Evolutionary conservation across 2,329 filamentous ascomycete genomes (phyloP), one percentile per base, ranked within the genome.

Genomic region (Colletotrichum musicola): DNA sequence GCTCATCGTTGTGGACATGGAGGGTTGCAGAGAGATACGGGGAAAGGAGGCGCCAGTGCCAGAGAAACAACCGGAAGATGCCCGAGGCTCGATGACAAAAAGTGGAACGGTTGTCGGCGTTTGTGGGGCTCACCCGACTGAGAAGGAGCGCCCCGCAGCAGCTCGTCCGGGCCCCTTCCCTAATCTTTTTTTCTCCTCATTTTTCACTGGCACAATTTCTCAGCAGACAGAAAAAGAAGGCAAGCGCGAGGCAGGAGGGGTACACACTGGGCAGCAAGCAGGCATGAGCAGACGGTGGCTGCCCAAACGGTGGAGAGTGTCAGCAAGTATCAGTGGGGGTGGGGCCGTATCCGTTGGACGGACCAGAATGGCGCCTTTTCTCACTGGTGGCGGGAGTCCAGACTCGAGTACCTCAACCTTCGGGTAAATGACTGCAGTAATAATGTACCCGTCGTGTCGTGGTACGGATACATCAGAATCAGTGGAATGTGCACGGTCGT

Each of bases 41-140:
- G 56, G 27, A 10, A 35, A 30, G 4, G n/a, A 12, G 30, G 10
- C 13, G 53, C 18, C 30, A 62, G n/a, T 25, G 25, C 18, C 57
- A 66, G 51, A 56, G 50, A 64, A 64, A 40, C 4, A 64, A 14
- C 30, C 66, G 66, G 66, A 66, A 61, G 56, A 61, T 69, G 66
- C 20, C 62, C 66, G 62, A 42, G 44, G n/a, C 10, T 20, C 55
- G 27, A 47, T 6, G 44, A 59, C 42, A n/a, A 25, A 22, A 42
- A 27, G 44, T 47, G 55, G 62, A 46, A 42, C 25, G 13, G 6
- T n/a, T 18, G 25, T 14, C 40, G 62, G 46, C 18, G 38, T 25
- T 30, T n/a, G 54, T 35, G 51, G 18, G 51, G 59, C 10, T 9
- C 30, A 46, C 51, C 64, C 51, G 53, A 63, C 53, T 46, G 22